Percentiles rank a stretch among this genome's conserved stretches.
Evolutionary conservation across 2,329 filamentous ascomycete species (phyloP).

Genomic region (Alternaria solani): DNA sequence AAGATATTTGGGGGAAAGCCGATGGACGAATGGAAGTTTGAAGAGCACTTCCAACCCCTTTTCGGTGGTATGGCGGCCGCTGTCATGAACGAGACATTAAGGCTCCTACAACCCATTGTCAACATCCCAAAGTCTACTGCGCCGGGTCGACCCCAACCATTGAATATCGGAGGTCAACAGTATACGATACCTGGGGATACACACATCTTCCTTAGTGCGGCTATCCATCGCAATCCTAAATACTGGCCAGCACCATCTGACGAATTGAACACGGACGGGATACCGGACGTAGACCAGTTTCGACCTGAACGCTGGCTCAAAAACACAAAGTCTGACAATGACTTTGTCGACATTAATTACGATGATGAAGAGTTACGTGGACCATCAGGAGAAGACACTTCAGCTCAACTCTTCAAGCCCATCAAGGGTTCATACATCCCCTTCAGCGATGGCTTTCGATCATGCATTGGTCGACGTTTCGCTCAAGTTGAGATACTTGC

Average conservation of each 20-base stretch:
- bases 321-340: constrained; percentile 34
- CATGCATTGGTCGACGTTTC: constrained; percentile 64
- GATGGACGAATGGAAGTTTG: constrained; percentile 73
- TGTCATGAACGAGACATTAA: constrained; percentile 78
- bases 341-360: constrained; percentile 50
- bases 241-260: constrained; percentile 69
- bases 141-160: constrained; percentile 58
- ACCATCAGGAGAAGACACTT: constrained; percentile 68
- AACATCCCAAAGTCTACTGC: constrained; percentile 73
- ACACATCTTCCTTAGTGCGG: constrained; percentile 63
- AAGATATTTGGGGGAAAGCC: constrained; percentile 67
- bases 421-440: constrained; percentile 63
- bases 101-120: constrained; percentile 74
- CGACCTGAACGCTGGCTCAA: constrained; percentile 76
- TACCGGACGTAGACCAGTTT: constrained; percentile 70
- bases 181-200: constrained; percentile 66
- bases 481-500: constrained; percentile 66
- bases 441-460: constrained; percentile 64
- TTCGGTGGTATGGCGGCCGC: constrained; percentile 76
- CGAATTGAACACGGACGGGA: constrained; percentile 33
- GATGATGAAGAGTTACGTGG: constrained; percentile 66
- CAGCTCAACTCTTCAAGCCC: constrained; percentile 63
- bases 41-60: constrained; percentile 69
- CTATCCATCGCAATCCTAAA: constrained; percentile 72
- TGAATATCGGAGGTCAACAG: constrained; percentile 67